A percentile compares a stretch with the other conserved stretches of the same genome.
Conservation (phyloP, 2,329 filamentous ascomycete genomes). For the Alternaria sp. region DNA sequence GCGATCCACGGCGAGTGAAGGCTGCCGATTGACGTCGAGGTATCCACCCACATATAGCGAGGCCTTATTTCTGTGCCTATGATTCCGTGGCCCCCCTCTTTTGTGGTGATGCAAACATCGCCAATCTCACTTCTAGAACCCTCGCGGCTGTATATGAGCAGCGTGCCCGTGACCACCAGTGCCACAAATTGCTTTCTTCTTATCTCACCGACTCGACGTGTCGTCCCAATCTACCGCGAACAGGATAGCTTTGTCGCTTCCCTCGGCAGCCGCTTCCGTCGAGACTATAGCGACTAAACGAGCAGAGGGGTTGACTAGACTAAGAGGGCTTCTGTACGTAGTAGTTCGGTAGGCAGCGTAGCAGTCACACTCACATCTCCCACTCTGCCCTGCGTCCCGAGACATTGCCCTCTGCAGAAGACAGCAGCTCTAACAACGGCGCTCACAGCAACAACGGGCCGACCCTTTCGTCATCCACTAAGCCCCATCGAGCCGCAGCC, state of each 20-base stretch:
- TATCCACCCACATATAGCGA: constrained; percentile 32
- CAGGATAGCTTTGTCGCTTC: constrained; percentile 28
- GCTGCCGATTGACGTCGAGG: constrained; percentile 41
- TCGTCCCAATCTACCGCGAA: constrained; percentile 23
- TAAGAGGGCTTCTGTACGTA: constrained; percentile 5
- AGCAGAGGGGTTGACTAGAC: constrained; percentile 29
- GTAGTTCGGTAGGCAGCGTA: constrained; percentile 6
- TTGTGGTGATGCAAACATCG: constrained; percentile 28
- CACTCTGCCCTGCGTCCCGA: constrained; percentile 6
- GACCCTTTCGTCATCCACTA: constrained; percentile 44
- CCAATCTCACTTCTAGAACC: constrained; percentile 20
- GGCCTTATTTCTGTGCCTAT: constrained; percentile 20
- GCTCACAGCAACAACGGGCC: constrained; percentile 38
- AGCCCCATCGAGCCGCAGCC: constrained; percentile 24
- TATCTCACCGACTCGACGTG: constrained; percentile 18
- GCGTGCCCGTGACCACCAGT: constrained; percentile 38
- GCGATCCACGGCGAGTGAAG: constrained; percentile 28
- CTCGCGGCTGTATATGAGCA: constrained; percentile 24
- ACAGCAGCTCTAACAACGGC: constrained; percentile 13
- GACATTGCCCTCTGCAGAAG: constrained; percentile 7
- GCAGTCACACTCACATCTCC: constrained; percentile 7
- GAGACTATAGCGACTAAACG: constrained; percentile 27
- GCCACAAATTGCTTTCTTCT: constrained; percentile 23
- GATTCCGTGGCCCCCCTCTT: constrained; percentile 10
- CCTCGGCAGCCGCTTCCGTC: constrained; percentile 34